Evolutionary conservation across 2,329 filamentous ascomycete species (phyloP).

Genomic region (Aspergillus thermomutatus): DNA sequence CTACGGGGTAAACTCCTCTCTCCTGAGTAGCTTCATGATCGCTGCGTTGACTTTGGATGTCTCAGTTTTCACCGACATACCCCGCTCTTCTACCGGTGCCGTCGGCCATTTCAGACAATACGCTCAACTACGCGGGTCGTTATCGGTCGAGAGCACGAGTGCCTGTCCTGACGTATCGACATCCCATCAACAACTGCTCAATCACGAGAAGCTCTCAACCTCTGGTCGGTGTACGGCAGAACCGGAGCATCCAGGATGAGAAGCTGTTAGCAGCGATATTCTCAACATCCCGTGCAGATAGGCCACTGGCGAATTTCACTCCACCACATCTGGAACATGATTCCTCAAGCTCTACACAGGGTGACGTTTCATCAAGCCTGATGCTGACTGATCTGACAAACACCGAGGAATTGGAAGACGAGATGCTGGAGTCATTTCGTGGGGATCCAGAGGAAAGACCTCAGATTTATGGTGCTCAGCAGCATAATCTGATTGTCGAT

Average conservation of each 20-base stretch:
- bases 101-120: constrained; percentile 89
- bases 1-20: constrained; percentile 57
- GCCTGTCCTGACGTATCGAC: constrained; percentile 88
- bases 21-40: not conserved
- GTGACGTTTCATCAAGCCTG: constrained; percentile 37
- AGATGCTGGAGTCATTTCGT: constrained; percentile 56
- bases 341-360: constrained; percentile 47
- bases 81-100: constrained; percentile 82
- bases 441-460: constrained; percentile 60
- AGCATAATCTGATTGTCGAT: constrained; percentile 92
- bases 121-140: constrained; percentile 84
- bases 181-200: constrained; percentile 93
- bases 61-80: constrained; percentile 83
- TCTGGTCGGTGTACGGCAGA: constrained; percentile 77
- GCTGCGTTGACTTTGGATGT: constrained; percentile 2
- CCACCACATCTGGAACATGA: constrained; percentile 41
- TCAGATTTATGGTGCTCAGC: constrained; percentile 83
- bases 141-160: constrained; percentile 89
- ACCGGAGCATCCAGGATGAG: constrained; percentile 93
- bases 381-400: constrained; percentile 56
- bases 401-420: constrained; percentile 66
- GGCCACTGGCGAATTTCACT: constrained; percentile 39
- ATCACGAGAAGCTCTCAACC: constrained; percentile 95
- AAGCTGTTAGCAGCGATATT: constrained; percentile 91
- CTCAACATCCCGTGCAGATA: constrained; percentile 60